Evolutionary conservation across 2,329 filamentous ascomycete species (phyloP).

Genomic region (Corynespora cassiicola): DNA sequence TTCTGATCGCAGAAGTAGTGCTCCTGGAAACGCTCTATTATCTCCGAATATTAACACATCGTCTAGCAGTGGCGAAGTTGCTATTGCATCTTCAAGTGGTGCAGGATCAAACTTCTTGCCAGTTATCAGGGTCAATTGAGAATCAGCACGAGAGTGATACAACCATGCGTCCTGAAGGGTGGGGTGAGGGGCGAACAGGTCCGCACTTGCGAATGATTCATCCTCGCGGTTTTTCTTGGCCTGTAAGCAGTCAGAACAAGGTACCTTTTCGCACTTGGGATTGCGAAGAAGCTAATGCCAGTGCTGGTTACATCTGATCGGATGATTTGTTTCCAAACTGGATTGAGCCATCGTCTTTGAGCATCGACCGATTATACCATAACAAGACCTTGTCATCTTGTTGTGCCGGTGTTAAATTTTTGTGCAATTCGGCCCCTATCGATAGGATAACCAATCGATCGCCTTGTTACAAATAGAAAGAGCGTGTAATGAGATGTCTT

Average conservation of each 20-base stretch:
- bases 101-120: constrained; percentile 74
- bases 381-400: no score
- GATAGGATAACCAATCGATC: background rate
- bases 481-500: no score
- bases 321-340: no score
- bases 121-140: constrained; percentile 67
- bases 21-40: constrained; percentile 62
- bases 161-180: constrained; percentile 63
- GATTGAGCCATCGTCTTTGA: no score
- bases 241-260: constrained; percentile 13
- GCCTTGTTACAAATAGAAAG: no score
- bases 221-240: constrained; percentile 65
- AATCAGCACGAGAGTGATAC: constrained; percentile 67
- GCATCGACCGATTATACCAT: no score
- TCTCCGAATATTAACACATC: constrained; percentile 69
- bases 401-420: no score
- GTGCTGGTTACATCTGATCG: no score
- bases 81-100: constrained; percentile 64
- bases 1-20: constrained; percentile 58
- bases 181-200: constrained; percentile 66
- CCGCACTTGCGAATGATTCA: constrained; percentile 68
- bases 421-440: no score
- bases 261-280: no score
- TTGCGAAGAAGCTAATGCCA: no score
- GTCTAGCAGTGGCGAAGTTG: constrained; percentile 52